phyloP scores from a whole-genome alignment of 1,284 basidiomycete species.

The Ganoderma resinaceum region DNA sequence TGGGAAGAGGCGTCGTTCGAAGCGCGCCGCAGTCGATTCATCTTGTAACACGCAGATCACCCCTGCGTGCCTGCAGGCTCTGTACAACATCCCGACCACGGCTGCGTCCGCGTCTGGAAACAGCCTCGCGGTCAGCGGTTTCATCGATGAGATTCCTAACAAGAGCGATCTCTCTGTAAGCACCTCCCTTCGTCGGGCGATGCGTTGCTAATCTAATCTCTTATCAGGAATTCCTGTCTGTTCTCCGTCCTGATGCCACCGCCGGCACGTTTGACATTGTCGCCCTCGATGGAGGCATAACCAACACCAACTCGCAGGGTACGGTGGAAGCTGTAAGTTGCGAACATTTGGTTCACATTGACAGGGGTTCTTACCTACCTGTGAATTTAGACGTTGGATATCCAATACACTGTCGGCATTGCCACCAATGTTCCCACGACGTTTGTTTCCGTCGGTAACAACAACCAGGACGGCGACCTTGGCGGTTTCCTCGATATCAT shows the following conservation, averaged over 20 bases:
- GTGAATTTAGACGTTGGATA: conserved; percentile 53
- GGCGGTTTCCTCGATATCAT: conserved; percentile 41
- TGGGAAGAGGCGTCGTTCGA: conserved; percentile 24
- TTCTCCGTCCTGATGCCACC: conserved; percentile 56
- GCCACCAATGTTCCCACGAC: conserved; percentile 51
- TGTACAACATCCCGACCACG: conserved; percentile 61
- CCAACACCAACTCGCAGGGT: conserved; percentile 36
- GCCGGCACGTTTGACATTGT: conserved; percentile 34
- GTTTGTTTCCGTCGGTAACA: conserved; percentile 31
- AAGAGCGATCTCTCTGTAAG: conserved; percentile 52
- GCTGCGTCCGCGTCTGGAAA: conserved; percentile 52
- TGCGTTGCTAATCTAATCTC: not conserved
- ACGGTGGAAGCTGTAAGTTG: conserved; percentile 34
- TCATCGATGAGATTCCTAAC: conserved; percentile 60
- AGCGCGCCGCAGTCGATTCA: conserved; percentile 21
- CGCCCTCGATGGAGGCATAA: conserved; percentile 43
- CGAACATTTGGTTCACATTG: not conserved
- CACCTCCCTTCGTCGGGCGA: too few species aligned
- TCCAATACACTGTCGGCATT: conserved; percentile 69
- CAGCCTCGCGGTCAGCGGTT: conserved; percentile 62
- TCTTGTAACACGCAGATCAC: conserved; percentile 55
- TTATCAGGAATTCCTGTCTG: conserved; percentile 54
- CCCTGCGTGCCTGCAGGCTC: conserved; percentile 58
- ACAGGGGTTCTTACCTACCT: not conserved
- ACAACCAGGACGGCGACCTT: conserved; percentile 33